Conservation (phyloP, 768 basidiomycete species). For the Clathrus columnatus region DNA sequence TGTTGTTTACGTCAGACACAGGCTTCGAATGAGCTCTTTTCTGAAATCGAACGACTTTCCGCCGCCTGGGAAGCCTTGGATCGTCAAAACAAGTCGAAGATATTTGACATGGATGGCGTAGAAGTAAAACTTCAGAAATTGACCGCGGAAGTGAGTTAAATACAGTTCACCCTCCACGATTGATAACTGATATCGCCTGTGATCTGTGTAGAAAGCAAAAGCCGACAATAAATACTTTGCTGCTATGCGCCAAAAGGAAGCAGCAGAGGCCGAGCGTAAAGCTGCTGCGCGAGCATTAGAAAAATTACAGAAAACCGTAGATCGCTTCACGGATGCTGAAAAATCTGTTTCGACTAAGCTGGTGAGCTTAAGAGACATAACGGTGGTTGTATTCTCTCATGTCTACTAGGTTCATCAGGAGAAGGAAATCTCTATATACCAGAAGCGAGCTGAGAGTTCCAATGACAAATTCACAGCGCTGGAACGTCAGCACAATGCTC, state of each 20-base stretch:
- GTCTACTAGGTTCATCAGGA: constrained; percentile 32
- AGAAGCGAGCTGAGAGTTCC: constrained; percentile 14
- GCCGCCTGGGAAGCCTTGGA: constrained; percentile 82
- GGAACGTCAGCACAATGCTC: constrained; percentile 3
- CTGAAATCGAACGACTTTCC: constrained; percentile 80
- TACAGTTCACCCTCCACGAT: neutral
- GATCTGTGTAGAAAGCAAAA: constrained; percentile 70
- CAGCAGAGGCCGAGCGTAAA: constrained; percentile 68
- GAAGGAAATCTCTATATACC: constrained; percentile 32
- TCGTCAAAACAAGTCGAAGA: constrained; percentile 71
- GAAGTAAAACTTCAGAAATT: constrained; percentile 67
- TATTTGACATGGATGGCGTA: constrained; percentile 65
- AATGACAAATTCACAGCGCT: neutral
- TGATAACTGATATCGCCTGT: neutral
- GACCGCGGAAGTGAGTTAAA: constrained; percentile 53
- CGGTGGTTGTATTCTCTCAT: neutral
- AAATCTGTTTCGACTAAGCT: constrained; percentile 49
- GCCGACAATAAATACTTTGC: constrained; percentile 92
- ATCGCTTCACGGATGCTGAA: constrained; percentile 56
- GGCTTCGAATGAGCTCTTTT: constrained; percentile 69
- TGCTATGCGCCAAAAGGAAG: constrained; percentile 83
- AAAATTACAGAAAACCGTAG: constrained; percentile 55
- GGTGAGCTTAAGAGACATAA: constrained; percentile 32
- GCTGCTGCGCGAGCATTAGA: constrained; percentile 46
- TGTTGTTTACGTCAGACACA: constrained; percentile 21